Conservation (phyloP, 2,329 filamentous ascomycete species). For the Aspergillus sp. region DNA sequence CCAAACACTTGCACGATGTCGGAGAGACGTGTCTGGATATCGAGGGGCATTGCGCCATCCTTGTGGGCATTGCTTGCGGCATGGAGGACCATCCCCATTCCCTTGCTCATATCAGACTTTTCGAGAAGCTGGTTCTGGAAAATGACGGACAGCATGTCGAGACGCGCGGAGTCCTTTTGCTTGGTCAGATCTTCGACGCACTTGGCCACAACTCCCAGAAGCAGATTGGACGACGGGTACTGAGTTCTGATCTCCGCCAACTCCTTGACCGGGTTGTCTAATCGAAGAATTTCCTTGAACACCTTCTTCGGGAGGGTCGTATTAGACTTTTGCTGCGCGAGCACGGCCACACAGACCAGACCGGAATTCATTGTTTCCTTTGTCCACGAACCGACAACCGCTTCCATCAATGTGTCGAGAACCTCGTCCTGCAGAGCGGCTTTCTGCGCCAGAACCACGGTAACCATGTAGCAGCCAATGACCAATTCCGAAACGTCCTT, state of each 20-base stretch:
- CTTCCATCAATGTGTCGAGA: conserved; percentile 84
- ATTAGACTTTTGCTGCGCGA: conserved; percentile 71
- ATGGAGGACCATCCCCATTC: conserved; percentile 28
- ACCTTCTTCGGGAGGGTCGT: conserved; percentile 64
- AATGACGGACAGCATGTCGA: conserved; percentile 41
- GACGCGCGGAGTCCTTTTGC: conserved; percentile 31
- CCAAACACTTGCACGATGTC: conserved; percentile 61
- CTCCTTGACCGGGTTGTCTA: conserved; percentile 26
- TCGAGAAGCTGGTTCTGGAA: conserved; percentile 27
- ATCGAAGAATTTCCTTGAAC: conserved; percentile 46
- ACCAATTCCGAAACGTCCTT: conserved; percentile 71
- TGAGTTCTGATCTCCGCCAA: conserved; percentile 29
- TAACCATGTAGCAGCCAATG: conserved; percentile 84
- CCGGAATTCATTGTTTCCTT: conserved; percentile 65
- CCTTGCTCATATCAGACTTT: conserved; percentile 22
- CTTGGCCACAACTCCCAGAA: conserved; percentile 31
- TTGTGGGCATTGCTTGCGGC: conserved; percentile 43
- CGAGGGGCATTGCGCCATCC: conserved; percentile 27
- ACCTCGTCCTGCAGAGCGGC: conserved; percentile 69
- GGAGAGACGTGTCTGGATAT: conserved; percentile 58
- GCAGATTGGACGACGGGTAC: conserved; percentile 27
- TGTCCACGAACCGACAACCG: conserved; percentile 71
- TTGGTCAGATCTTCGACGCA: conserved; percentile 28
- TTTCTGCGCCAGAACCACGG: conserved; percentile 78
- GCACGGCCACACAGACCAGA: conserved; percentile 70